Percentiles rank a stretch among this genome's conserved stretches.
phyloP scores from a whole-genome alignment of 1,284 basidiomycete species.

The Athelia psychrophila region DNA sequence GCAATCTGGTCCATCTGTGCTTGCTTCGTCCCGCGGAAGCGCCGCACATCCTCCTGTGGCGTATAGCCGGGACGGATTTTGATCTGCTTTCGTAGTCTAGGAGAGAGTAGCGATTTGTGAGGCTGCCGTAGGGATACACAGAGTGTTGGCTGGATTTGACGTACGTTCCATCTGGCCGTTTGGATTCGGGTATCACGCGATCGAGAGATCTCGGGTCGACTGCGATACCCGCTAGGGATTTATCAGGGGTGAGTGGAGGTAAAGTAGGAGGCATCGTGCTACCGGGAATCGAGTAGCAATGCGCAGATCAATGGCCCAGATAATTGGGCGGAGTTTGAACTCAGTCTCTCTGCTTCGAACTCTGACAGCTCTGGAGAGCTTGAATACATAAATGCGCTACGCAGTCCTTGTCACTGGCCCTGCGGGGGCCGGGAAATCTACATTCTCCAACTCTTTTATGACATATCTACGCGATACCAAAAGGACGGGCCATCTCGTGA shows the following conservation, averaged over 20 bases:
- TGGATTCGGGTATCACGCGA: constrained; percentile 84
- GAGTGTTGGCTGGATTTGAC: constrained; percentile 28
- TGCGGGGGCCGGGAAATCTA: constrained; percentile 97
- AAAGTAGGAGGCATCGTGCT: constrained; percentile 29
- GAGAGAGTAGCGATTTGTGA: constrained; percentile 2
- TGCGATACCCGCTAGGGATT: constrained; percentile 77
- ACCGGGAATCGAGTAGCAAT: no score
- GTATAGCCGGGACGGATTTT: constrained; percentile 93
- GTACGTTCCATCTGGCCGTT: constrained; percentile 86
- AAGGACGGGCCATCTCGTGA: constrained; percentile 90
- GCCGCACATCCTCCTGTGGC: constrained; percentile 88
- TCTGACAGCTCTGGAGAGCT: constrained; percentile 4
- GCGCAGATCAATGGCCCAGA: neutral
- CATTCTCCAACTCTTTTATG: constrained; percentile 87
- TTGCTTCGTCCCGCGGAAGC: constrained; percentile 79
- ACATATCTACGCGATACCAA: constrained; percentile 87
- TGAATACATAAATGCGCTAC: constrained; percentile 68
- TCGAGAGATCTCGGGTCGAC: constrained; percentile 81
- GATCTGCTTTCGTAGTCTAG: constrained; percentile 83
- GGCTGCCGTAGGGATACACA: neutral
- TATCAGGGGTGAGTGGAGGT: constrained; percentile 70
- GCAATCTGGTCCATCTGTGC: constrained; percentile 60
- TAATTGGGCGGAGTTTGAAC: neutral
- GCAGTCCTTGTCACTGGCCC: constrained; percentile 88
- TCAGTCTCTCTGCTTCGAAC: constrained; percentile 2